Conservation (phyloP, 352 stramenopile species). For the Globisporangium mamillatum region DNA sequence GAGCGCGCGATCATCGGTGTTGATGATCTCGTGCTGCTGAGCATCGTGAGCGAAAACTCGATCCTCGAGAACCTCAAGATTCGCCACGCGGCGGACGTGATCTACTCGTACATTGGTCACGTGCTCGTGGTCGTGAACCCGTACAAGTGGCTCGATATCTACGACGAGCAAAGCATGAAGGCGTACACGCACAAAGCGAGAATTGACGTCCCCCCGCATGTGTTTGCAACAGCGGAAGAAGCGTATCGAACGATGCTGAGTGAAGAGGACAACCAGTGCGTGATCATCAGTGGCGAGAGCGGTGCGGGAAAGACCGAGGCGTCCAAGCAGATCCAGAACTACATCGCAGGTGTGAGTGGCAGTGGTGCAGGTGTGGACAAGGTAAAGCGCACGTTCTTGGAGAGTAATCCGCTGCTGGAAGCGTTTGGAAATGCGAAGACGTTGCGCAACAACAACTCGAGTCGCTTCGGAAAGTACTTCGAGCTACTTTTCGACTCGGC, state of each 20-base stretch:
- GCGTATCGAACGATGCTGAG: conserved; percentile 87
- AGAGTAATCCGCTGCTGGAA: conserved; percentile 95
- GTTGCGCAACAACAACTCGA: conserved; percentile 94
- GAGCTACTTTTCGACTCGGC: conserved; percentile 92
- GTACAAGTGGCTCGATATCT: conserved; percentile 91
- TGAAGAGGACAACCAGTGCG: conserved; percentile 88
- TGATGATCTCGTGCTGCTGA: conserved; percentile 80
- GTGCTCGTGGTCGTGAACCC: conserved; percentile 87
- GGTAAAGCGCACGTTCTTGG: conserved; percentile 89
- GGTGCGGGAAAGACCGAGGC: conserved; percentile 86
- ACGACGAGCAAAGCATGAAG: conserved; percentile 76
- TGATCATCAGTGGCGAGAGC: conserved; percentile 87
- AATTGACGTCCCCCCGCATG: conserved; percentile 85
- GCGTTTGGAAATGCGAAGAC: conserved; percentile 97
- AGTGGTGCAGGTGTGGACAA: conserved; percentile 81
- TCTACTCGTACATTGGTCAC: conserved; percentile 89
- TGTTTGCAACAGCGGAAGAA: conserved; percentile 85
- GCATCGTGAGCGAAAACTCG: conserved; percentile 62
- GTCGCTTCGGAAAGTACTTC: conserved; percentile 95
- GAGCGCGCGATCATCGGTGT: conserved; percentile 73
- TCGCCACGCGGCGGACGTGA: conserved; percentile 80
- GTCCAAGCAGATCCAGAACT: conserved; percentile 90
- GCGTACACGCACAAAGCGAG: conserved; percentile 82
- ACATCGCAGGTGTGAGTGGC: conserved; percentile 81
- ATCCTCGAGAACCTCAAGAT: conserved; percentile 90